These are phyloP conservation scores for Ogataea saltuana DNA, from an alignment of 805 yeast species.

Conservation along the genomic window DNA sequence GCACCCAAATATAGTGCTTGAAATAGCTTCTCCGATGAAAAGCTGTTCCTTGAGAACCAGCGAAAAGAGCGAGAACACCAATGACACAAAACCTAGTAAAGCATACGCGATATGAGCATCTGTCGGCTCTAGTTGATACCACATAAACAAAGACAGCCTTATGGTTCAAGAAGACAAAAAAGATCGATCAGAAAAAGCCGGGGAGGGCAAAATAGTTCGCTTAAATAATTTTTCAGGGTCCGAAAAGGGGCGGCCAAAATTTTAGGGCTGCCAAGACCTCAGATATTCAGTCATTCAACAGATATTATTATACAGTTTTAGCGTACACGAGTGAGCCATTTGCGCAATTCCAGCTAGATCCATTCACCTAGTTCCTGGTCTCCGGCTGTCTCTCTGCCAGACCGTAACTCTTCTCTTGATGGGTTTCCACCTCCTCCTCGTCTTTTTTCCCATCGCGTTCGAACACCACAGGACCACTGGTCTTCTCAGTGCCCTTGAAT, in stretches of 20 bases:
- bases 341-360: not conserved
- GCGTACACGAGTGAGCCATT: too few relatives aligned
- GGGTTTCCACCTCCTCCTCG: not conserved
- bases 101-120: conserved; percentile 87
- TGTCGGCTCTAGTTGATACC: conserved; percentile 24
- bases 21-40: conserved; percentile 89
- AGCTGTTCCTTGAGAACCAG: conserved; percentile 79
- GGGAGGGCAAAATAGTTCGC: not conserved
- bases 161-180: not conserved
- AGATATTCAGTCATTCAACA: not conserved
- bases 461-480: conserved; percentile 30
- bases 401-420: conserved; percentile 5
- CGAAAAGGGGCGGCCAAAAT: not conserved
- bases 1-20: conserved; percentile 81
- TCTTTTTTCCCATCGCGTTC: conserved; percentile 23
- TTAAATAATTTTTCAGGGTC: not conserved
- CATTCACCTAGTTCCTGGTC: conserved; percentile 6
- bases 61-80: conserved; percentile 78
- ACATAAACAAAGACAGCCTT: too few relatives aligned
- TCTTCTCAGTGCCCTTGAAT: conserved; percentile 8
- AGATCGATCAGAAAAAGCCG: not conserved
- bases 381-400: conserved; percentile 11
- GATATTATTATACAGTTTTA: not conserved
- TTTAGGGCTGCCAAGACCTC: not conserved
- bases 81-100: conserved; percentile 77